These are phyloP conservation scores for Monoraphidium neglectum DNA, from an alignment of 139 green algal genomes.

Conservation along the genomic window DNA sequence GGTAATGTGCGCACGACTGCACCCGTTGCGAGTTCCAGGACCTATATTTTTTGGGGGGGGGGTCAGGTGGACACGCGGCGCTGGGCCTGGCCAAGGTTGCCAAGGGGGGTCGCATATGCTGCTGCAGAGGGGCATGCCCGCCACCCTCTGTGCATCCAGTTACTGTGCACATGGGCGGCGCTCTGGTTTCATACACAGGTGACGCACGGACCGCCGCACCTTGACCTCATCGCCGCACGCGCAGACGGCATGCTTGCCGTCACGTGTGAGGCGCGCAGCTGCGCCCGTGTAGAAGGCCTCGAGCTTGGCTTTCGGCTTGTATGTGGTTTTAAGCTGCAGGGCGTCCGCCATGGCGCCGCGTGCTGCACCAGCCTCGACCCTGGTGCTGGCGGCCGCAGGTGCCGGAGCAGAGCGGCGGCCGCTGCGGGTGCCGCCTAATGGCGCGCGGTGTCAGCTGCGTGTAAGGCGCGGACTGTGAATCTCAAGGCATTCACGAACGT, in stretches of 20 bases:
- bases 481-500: too few species aligned
- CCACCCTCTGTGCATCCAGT: not conserved
- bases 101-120: too few species aligned
- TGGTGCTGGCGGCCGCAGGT: not conserved
- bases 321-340: conserved; percentile 67
- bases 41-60: too few species aligned
- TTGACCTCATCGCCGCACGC: conserved; percentile 90
- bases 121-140: too few species aligned
- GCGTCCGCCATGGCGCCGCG: conserved; percentile 10
- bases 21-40: conserved; percentile 69
- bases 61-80: too few species aligned
- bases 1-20: conserved; percentile 60
- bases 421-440: too few species aligned
- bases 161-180: not conserved
- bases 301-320: conserved; percentile 64
- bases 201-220: conserved; percentile 46
- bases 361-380: too few species aligned
- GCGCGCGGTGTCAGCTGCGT: too few species aligned
- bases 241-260: conserved; percentile 73
- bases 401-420: too few species aligned
- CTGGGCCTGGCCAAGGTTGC: too few species aligned
- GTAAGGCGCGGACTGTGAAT: too few species aligned
- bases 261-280: conserved; percentile 49
- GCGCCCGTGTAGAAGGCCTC: conserved; percentile 91
- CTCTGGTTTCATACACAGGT: too few species aligned